A percentile compares a stretch with the other conserved stretches of the same genome.
These are phyloP conservation scores for Calonectria pteridis DNA, from an alignment of 2,329 filamentous ascomycete genomes.

Conservation along the genomic window DNA sequence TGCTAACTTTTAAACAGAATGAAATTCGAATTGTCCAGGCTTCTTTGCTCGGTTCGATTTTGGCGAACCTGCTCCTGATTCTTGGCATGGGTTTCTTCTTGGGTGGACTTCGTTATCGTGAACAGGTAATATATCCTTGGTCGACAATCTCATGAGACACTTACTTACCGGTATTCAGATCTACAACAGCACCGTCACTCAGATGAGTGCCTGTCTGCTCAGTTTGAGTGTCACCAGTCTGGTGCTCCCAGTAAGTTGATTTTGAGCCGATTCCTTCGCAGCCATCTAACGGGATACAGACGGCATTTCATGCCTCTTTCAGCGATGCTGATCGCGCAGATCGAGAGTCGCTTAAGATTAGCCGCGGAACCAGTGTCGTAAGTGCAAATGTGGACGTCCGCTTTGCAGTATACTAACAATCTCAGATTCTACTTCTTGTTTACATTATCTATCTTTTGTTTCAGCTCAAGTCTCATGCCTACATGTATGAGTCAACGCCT, in stretches of 20 bases:
- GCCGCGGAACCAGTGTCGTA: conserved; percentile 89
- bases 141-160: no score
- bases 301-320: conserved; percentile 93
- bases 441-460: conserved; percentile 89
- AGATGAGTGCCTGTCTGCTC: conserved; percentile 94
- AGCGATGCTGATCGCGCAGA: conserved; percentile 73
- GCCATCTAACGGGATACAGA: conserved; percentile 61
- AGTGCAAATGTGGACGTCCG: conserved; percentile 49
- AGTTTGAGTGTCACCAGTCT: conserved; percentile 92
- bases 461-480: conserved; percentile 91
- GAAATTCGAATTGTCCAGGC: conserved; percentile 94
- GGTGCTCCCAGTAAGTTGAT: conserved; percentile 75
- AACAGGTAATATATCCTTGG: conserved; percentile 70
- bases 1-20: conserved; percentile 57
- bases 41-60: conserved; percentile 88
- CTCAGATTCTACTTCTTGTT: conserved; percentile 79
- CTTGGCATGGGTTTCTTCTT: conserved; percentile 92
- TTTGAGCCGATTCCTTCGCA: background rate
- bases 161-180: conserved; percentile 62
- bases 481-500: conserved; percentile 92
- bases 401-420: conserved; percentile 13
- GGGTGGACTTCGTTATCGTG: conserved; percentile 86
- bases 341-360: conserved; percentile 81
- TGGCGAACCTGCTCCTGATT: conserved; percentile 89
- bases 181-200: conserved; percentile 94